Conservation (phyloP, 495 filamentous ascomycete genomes). For the Cercophora newfieldiana region DNA sequence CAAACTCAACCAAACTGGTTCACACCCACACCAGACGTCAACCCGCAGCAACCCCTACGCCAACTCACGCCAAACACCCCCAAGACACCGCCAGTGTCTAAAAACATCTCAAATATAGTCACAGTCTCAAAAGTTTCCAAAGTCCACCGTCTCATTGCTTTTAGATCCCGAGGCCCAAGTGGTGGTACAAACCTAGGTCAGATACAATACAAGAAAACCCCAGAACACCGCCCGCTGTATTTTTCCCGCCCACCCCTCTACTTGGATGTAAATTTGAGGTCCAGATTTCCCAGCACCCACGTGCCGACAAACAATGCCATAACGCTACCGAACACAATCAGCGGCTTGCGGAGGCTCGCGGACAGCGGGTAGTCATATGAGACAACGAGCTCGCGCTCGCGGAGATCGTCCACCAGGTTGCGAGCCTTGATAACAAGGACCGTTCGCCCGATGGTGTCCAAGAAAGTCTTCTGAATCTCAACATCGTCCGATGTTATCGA, state of each 20-base stretch:
- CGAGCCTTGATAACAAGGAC: slow-evolving; percentile 76
- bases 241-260: not conserved
- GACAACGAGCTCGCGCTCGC: slow-evolving; percentile 78
- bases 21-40: not conserved
- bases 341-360: slow-evolving; percentile 80
- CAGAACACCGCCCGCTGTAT: slow-evolving; percentile 6
- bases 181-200: slow-evolving; percentile 12
- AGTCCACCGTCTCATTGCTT: slow-evolving; percentile 14
- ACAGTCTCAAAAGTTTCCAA: not conserved
- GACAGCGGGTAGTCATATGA: slow-evolving; percentile 81
- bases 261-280: slow-evolving; percentile 49
- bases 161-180: slow-evolving; percentile 10
- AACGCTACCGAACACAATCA: slow-evolving; percentile 75
- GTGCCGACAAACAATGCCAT: slow-evolving; percentile 70
- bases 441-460: slow-evolving; percentile 91
- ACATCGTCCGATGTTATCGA: slow-evolving; percentile 58
- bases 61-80: not conserved
- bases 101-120: not conserved
- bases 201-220: slow-evolving; percentile 12
- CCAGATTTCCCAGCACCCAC: slow-evolving; percentile 75
- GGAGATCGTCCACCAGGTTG: slow-evolving; percentile 84
- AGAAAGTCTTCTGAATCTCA: slow-evolving; percentile 67
- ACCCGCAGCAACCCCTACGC: not conserved
- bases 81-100: too few relatives aligned
- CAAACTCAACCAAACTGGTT: not conserved